phyloP scores from a whole-genome alignment of 768 basidiomycete genomes.

The Fomitopsis pulvina region DNA sequence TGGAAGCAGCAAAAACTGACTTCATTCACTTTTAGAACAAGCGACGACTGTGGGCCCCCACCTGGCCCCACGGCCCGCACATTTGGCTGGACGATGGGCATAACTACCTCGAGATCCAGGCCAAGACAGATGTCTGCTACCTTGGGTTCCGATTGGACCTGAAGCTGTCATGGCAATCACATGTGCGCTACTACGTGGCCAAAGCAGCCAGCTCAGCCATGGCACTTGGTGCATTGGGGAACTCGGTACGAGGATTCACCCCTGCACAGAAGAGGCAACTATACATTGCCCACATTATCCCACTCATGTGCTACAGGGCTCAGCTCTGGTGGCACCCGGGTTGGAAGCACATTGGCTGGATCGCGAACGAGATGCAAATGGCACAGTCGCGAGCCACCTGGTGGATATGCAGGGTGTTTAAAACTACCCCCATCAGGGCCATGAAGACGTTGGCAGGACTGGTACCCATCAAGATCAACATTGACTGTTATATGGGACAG shows the following conservation, averaged over 20 bases:
- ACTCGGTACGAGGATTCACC: conserved; percentile 12
- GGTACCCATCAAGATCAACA: conserved; percentile 8
- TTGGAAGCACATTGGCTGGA: conserved; percentile 5
- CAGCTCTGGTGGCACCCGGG: conserved; percentile 16
- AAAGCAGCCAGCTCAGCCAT: conserved; percentile 8
- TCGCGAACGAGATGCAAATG: conserved; percentile 3
- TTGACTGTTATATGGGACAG: background rate
- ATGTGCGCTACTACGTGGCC: conserved; percentile 8
- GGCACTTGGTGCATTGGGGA: conserved; percentile 12
- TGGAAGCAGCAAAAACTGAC: conserved; percentile 11
- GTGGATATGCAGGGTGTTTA: conserved; percentile 17
- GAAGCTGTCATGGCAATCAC: conserved; percentile 6
- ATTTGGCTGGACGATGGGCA: background rate
- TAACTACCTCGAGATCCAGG: background rate
- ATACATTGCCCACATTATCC: conserved; percentile 13
- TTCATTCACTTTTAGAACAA: conserved; percentile 10
- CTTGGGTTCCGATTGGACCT: conserved; percentile 15
- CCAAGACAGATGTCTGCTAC: conserved; percentile 1
- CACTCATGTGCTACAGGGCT: conserved; percentile 14
- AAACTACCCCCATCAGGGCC: conserved; percentile 13
- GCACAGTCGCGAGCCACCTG: conserved; percentile 11
- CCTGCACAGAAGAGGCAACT: conserved; percentile 10
- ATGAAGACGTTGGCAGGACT: conserved; percentile 14
- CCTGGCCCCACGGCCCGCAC: background rate
- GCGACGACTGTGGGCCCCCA: background rate